Evolutionary conservation across 1,139 yeast species (phyloP).

Genomic region (Hanseniaspora uvarum): DNA sequence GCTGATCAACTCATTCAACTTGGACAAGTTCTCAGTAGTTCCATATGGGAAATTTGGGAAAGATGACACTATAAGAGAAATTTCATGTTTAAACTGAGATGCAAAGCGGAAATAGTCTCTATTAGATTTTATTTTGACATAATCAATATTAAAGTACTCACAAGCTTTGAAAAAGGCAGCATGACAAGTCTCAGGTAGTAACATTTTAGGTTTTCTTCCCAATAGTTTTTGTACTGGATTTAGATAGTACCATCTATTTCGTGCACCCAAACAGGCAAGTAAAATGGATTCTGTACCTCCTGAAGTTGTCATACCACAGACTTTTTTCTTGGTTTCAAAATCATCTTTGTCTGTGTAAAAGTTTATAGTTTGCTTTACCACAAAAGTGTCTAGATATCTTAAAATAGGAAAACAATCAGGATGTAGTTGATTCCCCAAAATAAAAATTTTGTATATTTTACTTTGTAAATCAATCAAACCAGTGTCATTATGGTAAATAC

Average conservation of each 20-base stretch:
- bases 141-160: constrained; percentile 81
- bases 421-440: constrained; percentile 87
- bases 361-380: constrained; percentile 53
- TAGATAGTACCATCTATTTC: constrained; percentile 42
- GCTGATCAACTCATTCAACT: constrained; percentile 56
- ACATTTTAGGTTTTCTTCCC: constrained; percentile 55
- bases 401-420: constrained; percentile 97
- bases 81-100: constrained; percentile 50
- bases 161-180: constrained; percentile 96
- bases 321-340: constrained; percentile 29
- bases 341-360: background rate
- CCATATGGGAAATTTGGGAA: constrained; percentile 98
- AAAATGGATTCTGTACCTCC: constrained; percentile 96
- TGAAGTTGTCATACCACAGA: constrained; percentile 83
- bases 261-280: constrained; percentile 77
- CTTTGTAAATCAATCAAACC: constrained; percentile 65
- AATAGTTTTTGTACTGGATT: constrained; percentile 39
- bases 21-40: constrained; percentile 76
- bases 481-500: constrained; percentile 89
- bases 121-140: constrained; percentile 53
- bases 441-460: constrained; percentile 60
- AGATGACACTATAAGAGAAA: constrained; percentile 70
- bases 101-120: constrained; percentile 52
- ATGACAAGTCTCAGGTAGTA: constrained; percentile 83
- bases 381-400: constrained; percentile 91